Conservation (phyloP, 2,329 filamentous ascomycete species). For the Claviceps sp. region DNA sequence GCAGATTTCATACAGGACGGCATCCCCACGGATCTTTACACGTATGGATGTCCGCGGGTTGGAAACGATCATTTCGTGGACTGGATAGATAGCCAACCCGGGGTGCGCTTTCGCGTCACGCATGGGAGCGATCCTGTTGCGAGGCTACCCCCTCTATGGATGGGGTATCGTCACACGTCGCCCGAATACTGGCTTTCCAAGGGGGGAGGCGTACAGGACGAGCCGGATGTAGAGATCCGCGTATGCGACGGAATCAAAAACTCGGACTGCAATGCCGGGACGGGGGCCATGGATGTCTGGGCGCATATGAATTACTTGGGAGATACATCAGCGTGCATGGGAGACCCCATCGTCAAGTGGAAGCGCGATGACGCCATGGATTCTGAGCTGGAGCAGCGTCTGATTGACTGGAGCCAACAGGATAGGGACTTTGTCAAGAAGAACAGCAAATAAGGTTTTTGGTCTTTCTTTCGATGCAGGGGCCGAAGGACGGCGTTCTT, state of each 20-base stretch:
- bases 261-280: slow-evolving; percentile 36
- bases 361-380: slow-evolving; percentile 18
- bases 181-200: slow-evolving; percentile 53
- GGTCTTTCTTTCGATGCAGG: background rate
- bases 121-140: slow-evolving; percentile 56
- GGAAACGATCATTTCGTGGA: slow-evolving; percentile 42
- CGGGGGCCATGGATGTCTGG: slow-evolving; percentile 26
- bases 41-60: slow-evolving; percentile 52
- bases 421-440: background rate
- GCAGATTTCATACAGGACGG: slow-evolving; percentile 39
- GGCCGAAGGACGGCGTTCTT: no score
- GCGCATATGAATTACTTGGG: slow-evolving; percentile 38
- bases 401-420: slow-evolving; percentile 13
- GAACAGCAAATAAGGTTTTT: background rate
- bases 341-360: slow-evolving; percentile 11
- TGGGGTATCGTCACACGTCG: slow-evolving; percentile 50
- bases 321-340: slow-evolving; percentile 26
- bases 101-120: slow-evolving; percentile 49
- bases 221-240: slow-evolving; percentile 25
- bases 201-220: slow-evolving; percentile 21
- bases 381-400: slow-evolving; percentile 23
- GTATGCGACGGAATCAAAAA: slow-evolving; percentile 36
- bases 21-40: slow-evolving; percentile 41
- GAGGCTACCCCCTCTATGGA: slow-evolving; percentile 43
- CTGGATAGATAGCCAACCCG: slow-evolving; percentile 39